Base-by-base conservation (phyloP, 331 rosid genomes). In the Quercus lobata region DNA sequence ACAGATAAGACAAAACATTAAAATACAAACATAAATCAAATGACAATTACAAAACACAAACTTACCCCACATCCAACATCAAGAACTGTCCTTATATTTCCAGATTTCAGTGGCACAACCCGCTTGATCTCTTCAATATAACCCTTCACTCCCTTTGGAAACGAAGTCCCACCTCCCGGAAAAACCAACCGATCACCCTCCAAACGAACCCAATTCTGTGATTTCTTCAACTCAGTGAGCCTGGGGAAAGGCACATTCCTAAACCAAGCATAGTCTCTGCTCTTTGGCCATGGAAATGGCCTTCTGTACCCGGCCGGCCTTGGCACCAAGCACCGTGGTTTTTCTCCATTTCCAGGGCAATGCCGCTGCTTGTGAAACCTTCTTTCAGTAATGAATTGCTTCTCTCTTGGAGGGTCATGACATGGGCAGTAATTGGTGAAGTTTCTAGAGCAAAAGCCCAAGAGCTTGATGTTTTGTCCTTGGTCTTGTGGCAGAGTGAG, bases 141-240 rank as follows among this genome's bases (percentile, higher is more conserved):
- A 75, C 84, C 87, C 30, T 75, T 73, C 3, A 75, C 89, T 17
- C 91, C 91, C 1, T 79, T 46, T 1, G 86, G 75, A 77, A 88
- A 88, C 2, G 90, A 88, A 69, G 92, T 89, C 44, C 92, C 90
- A 14, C 89, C 90, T 3, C 90, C 90, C 3, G 89, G 90, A 17
- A 83, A 89, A 25, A 87, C 78, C 65, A 89, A 52, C 19, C 72
- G 78, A 6, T 89, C 90, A 60, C 86, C 84, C 69, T 80, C 83
- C 80, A 89, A 83, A 27, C 80, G 73, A 52, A 89, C 81, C 92
- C 92, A 89, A 22, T 89, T 89, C 80, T 89, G 92, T 0, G 89
- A 83, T 76, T 83, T 89, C 69, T 89, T 89, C 71, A 80, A 84
- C 46, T 79, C 84, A n/a, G 85, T 85, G 4, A 89, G 87, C 76